These are phyloP conservation scores for Colletotrichum trifolii DNA, from an alignment of 2,329 filamentous ascomycete genomes.

Conservation along the genomic window DNA sequence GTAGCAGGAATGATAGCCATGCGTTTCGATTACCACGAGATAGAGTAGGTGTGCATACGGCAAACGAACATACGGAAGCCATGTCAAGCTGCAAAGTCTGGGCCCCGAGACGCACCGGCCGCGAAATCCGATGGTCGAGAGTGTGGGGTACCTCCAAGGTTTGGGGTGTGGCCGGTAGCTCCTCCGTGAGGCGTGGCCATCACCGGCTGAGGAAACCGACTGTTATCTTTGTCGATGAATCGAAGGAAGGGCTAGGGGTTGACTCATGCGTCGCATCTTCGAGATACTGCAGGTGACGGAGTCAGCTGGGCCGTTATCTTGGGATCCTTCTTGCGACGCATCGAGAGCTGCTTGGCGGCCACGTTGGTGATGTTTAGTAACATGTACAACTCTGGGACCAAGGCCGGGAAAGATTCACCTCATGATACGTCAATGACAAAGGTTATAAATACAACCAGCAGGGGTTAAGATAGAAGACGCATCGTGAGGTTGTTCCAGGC, in stretches of 20 bases:
- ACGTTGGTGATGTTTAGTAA: conserved; percentile 8
- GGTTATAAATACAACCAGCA: background rate
- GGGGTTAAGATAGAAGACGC: background rate
- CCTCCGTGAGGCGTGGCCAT: conserved; percentile 20
- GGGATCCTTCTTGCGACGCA: conserved; percentile 2
- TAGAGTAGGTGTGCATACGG: conserved; percentile 15
- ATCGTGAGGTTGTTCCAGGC: background rate
- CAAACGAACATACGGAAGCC: background rate
- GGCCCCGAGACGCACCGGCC: conserved; percentile 16
- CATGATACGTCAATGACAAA: background rate
- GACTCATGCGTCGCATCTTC: background rate
- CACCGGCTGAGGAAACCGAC: conserved; percentile 18
- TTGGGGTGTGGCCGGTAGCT: conserved; percentile 23
- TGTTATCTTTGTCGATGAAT: conserved; percentile 2
- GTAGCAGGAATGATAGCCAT: conserved; percentile 14
- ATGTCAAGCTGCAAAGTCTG: conserved; percentile 2
- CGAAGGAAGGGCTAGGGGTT: background rate
- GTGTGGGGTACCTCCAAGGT: conserved; percentile 4
- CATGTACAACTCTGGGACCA: background rate
- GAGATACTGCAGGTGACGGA: conserved; percentile 7
- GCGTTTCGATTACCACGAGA: conserved; percentile 12
- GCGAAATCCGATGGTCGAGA: conserved; percentile 14
- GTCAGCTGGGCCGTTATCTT: conserved; percentile 8
- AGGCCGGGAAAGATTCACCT: background rate
- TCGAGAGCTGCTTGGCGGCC: background rate